Percentiles rank a stretch among this genome's conserved stretches.
Conservation (phyloP, 768 basidiomycete genomes). For the Lactarius sanguifluus region DNA sequence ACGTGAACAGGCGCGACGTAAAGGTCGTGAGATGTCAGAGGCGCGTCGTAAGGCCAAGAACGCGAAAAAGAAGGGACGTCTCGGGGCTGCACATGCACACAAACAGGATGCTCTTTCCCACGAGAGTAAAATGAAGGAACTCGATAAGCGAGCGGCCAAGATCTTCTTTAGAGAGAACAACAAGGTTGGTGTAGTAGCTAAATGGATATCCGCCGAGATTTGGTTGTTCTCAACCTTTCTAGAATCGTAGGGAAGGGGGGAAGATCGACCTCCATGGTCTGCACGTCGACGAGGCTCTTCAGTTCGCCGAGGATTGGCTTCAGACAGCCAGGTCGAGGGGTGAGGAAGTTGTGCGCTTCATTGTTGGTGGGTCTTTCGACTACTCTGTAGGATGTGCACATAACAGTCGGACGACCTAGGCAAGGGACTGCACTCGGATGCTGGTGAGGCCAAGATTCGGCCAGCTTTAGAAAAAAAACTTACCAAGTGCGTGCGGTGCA, state of each 20-base stretch:
- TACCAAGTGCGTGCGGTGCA: slow-evolving; percentile 1
- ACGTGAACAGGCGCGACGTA: slow-evolving; percentile 4
- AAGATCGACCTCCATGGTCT: slow-evolving; percentile 18
- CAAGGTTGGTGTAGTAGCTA: slow-evolving; percentile 8
- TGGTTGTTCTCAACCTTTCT: not conserved
- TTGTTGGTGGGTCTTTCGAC: slow-evolving; percentile 16
- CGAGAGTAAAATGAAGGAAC: not conserved
- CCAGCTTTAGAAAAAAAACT: slow-evolving; percentile 9
- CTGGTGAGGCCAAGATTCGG: slow-evolving; percentile 14
- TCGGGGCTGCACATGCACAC: not conserved
- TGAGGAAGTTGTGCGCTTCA: slow-evolving; percentile 10
- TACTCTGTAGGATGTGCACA: not conserved
- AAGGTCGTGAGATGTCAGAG: not conserved
- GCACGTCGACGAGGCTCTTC: slow-evolving; percentile 3
- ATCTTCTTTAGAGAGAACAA: slow-evolving; percentile 16
- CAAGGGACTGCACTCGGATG: slow-evolving; percentile 10
- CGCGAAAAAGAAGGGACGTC: slow-evolving; percentile 1
- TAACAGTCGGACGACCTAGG: not conserved
- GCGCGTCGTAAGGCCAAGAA: not conserved
- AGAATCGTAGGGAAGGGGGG: not conserved
- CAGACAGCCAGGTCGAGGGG: not conserved
- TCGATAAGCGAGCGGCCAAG: slow-evolving; percentile 11
- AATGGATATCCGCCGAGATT: not conserved
- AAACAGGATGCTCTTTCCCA: not conserved
- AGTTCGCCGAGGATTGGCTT: not conserved